Base-by-base conservation (phyloP, 1,284 basidiomycete species). In the Cystobasidium pallidum region DNA sequence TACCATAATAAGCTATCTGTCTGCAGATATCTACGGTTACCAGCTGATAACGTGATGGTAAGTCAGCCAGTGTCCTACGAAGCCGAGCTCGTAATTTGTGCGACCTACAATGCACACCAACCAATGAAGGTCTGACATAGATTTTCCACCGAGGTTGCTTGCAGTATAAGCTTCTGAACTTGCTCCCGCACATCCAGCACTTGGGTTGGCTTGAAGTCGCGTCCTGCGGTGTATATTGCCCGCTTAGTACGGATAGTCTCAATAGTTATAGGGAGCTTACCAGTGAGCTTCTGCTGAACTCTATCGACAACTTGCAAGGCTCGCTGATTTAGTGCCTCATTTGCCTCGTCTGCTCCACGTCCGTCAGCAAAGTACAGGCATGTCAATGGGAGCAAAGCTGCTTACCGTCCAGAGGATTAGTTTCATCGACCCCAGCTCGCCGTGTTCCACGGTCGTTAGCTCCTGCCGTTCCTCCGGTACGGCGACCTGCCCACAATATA, bases 41-140 rank as follows among this genome's bases (percentile, higher is more conserved):
- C 45, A 47, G n/a, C 45, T 47, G 45, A 7, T 13, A 39, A 39
- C 36, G 36, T 13, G n/a, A n/a, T n/a, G n/a, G n/a, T n/a, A n/a
- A n/a, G n/a, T n/a, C n/a, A n/a, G n/a, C n/a, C n/a, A n/a, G n/a
- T n/a, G n/a, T n/a, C n/a, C n/a, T n/a, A n/a, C n/a, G n/a, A n/a
- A n/a, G n/a, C n/a, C n/a, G n/a, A n/a, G n/a, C n/a, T n/a, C n/a
- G n/a, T 28, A 26, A 51, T 26, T 6, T 15, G 7, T 15, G 39
- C 39, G 19, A 62, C 67, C 62, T 68, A 76, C 66, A 77, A 77
- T 26, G 75, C 74, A 74, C 81, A 91, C 94, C 94, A 96, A 80
- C 94, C 94, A 75, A 93, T 92, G 83, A 96, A 98, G 78, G 91
- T 93, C 79, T 94, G 92, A 81, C 92, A 95, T 2, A 97, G 86